Conservation (phyloP, 2,329 filamentous ascomycete genomes). For the Stagonosporopsis chrysanthemi region DNA sequence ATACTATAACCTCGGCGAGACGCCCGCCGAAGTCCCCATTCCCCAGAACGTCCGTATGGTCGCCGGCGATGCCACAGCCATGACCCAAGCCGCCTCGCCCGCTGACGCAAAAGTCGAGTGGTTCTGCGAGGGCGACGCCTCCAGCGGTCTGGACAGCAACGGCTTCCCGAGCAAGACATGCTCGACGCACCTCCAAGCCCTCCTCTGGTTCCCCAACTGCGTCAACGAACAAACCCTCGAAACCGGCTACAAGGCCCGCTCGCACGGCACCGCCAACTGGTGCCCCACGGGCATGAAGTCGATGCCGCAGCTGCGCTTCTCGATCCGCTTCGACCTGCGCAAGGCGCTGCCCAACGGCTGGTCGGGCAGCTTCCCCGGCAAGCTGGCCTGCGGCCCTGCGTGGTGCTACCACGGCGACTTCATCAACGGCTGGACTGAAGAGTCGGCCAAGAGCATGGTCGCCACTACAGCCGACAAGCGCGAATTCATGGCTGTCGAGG, state of each 20-base stretch:
- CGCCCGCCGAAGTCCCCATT: slow-evolving; percentile 55
- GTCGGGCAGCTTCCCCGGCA: slow-evolving; percentile 54
- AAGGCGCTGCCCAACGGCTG: slow-evolving; percentile 55
- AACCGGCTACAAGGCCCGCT: slow-evolving; percentile 45
- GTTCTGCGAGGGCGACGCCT: slow-evolving; percentile 39
- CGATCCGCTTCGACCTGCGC: slow-evolving; percentile 57
- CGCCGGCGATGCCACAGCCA: slow-evolving; percentile 52
- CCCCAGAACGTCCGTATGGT: slow-evolving; percentile 55
- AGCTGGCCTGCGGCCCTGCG: slow-evolving; percentile 52
- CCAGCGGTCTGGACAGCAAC: slow-evolving; percentile 29
- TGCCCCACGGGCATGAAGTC: slow-evolving; percentile 56
- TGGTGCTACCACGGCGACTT: slow-evolving; percentile 59
- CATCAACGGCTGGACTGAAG: slow-evolving; percentile 57
- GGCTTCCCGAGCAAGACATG: slow-evolving; percentile 50
- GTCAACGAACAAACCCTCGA: slow-evolving; percentile 50
- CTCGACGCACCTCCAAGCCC: slow-evolving; percentile 54
- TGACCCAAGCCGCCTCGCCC: slow-evolving; percentile 28
- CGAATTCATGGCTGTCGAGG: slow-evolving; percentile 49
- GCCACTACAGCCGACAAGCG: slow-evolving; percentile 46
- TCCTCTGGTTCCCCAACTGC: slow-evolving; percentile 57
- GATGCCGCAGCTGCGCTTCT: slow-evolving; percentile 59
- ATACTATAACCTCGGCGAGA: slow-evolving; percentile 55
- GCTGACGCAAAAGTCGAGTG: slow-evolving; percentile 35
- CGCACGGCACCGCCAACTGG: slow-evolving; percentile 11
- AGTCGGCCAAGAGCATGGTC: slow-evolving; percentile 54